Conservation (phyloP, 306 rosid species). For the Chamaecrista fasciculata region DNA sequence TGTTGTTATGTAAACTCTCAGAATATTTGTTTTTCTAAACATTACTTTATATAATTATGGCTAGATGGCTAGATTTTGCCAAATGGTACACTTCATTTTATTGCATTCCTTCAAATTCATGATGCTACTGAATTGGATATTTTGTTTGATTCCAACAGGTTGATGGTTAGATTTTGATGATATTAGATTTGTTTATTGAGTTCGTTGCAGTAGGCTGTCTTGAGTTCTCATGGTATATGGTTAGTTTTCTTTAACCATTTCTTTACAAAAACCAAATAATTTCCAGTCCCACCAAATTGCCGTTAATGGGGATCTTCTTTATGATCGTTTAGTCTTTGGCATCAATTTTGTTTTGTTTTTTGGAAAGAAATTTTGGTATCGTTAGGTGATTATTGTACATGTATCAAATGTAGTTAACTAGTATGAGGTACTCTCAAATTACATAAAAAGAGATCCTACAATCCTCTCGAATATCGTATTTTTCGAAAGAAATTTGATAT, state of each 20-base stretch:
- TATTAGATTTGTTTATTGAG: neutral
- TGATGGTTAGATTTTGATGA: neutral
- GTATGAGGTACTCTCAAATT: too few species aligned
- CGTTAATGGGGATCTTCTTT: too few species aligned
- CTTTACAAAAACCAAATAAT: neutral
- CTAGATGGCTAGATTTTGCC: neutral
- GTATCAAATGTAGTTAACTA: neutral
- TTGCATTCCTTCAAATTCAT: constrained; percentile 17
- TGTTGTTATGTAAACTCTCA: constrained; percentile 5
- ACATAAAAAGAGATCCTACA: neutral
- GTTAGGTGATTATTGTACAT: neutral
- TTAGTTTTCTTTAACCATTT: neutral
- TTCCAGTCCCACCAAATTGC: neutral
- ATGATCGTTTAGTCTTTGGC: too few species aligned
- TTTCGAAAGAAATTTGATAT: too few species aligned
- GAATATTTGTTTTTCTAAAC: neutral
- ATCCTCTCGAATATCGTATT: neutral
- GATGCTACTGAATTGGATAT: constrained; percentile 12
- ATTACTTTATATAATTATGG: neutral
- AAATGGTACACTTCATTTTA: too few species aligned
- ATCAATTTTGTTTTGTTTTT: too few species aligned
- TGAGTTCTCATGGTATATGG: neutral
- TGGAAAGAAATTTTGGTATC: too few species aligned
- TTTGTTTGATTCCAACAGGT: neutral
- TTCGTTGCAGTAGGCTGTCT: neutral